Conservation (phyloP, 2,329 filamentous ascomycete genomes). For the Penicillium decumbens region DNA sequence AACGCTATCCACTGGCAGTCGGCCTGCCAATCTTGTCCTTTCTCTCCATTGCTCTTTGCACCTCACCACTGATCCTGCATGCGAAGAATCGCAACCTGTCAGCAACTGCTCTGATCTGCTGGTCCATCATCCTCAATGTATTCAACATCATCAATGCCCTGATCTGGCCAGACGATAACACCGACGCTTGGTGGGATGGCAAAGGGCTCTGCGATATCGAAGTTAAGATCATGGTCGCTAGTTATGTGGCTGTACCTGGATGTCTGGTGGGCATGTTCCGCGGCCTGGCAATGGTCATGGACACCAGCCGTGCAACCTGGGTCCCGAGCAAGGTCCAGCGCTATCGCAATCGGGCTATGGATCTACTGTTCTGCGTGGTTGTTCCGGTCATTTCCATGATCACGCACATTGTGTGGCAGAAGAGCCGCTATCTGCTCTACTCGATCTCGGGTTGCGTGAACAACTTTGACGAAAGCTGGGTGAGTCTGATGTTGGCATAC, state of each 20-base stretch:
- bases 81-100: slow-evolving; percentile 57
- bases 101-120: slow-evolving; percentile 54
- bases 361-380: slow-evolving; percentile 53
- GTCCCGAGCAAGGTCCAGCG: slow-evolving; percentile 48
- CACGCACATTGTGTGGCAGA: slow-evolving; percentile 58
- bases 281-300: slow-evolving; percentile 56
- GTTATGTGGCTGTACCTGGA: slow-evolving; percentile 50
- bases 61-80: slow-evolving; percentile 58
- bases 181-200: slow-evolving; percentile 55
- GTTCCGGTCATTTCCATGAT: slow-evolving; percentile 54
- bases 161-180: slow-evolving; percentile 59
- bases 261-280: slow-evolving; percentile 56
- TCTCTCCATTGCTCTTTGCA: slow-evolving; percentile 50
- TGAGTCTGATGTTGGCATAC: slow-evolving; percentile 50
- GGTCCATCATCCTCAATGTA: slow-evolving; percentile 54
- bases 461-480: slow-evolving; percentile 55
- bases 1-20: slow-evolving; percentile 32
- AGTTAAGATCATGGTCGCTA: slow-evolving; percentile 53
- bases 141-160: slow-evolving; percentile 58
- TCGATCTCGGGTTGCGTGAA: slow-evolving; percentile 57
- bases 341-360: slow-evolving; percentile 46
- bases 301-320: slow-evolving; percentile 53
- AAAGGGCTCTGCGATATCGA: slow-evolving; percentile 61
- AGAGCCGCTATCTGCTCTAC: slow-evolving; percentile 54
- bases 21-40: slow-evolving; percentile 48